These are phyloP conservation scores for Botrytis byssoidea DNA, from an alignment of 2,329 filamentous ascomycete species.

Conservation along the genomic window DNA sequence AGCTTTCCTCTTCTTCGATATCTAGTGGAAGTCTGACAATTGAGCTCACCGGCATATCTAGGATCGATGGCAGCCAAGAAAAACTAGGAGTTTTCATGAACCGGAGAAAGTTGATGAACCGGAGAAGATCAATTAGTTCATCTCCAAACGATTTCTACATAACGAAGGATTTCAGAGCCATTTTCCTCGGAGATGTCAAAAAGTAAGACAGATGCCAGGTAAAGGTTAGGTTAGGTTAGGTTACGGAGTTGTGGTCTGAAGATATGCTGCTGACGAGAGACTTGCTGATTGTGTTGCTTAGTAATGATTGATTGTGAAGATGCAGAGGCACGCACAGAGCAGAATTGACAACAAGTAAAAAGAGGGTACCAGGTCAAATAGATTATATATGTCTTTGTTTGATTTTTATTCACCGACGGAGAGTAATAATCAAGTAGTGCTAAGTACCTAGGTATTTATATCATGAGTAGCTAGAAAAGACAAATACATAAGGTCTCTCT, in stretches of 20 bases:
- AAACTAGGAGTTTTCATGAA: not conserved
- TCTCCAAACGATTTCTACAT: not conserved
- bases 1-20: not conserved
- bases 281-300: constrained; percentile 7
- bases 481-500: not conserved
- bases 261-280: not conserved
- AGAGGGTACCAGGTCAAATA: not conserved
- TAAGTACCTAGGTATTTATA: not conserved
- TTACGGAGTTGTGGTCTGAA: not conserved
- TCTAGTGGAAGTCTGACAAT: not conserved
- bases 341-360: not conserved
- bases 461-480: not conserved
- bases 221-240: not conserved
- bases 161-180: not conserved
- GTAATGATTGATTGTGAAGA: not conserved
- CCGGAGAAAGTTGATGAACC: not conserved
- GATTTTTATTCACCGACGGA: not conserved
- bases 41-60: not conserved
- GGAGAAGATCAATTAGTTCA: not conserved
- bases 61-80: not conserved
- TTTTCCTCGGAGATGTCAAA: constrained; percentile 1
- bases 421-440: not conserved
- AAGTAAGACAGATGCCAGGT: not conserved
- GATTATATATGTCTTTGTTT: not conserved
- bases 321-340: not conserved